phyloP scores from a whole-genome alignment of 179 eudicot genomes.

The Silene coronaria region DNA sequence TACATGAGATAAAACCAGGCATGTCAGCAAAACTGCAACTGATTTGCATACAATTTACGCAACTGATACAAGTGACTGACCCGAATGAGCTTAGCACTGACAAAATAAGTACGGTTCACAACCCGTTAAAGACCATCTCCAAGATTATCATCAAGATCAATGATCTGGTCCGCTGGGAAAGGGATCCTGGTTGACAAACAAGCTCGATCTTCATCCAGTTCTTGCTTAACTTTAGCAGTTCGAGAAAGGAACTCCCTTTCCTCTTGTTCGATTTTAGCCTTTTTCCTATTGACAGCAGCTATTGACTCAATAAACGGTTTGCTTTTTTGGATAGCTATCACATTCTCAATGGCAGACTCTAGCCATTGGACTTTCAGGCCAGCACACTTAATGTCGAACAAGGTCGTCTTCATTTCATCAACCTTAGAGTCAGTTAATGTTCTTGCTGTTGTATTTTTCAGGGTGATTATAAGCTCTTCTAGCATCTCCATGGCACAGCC shows the following conservation, averaged over 20 bases:
- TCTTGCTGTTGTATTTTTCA: conserved; percentile 6
- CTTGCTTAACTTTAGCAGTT: conserved; percentile 15
- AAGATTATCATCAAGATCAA: conserved; percentile 8
- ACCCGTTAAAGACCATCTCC: background rate
- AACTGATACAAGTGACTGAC: background rate
- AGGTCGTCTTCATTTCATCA: background rate
- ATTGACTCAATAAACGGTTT: conserved; percentile 15
- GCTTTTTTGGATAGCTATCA: background rate
- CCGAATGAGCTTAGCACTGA: background rate
- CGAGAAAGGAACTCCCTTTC: conserved; percentile 2
- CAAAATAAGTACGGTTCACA: background rate
- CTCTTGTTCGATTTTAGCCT: conserved; percentile 9
- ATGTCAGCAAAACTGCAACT: background rate
- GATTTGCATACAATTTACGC: background rate
- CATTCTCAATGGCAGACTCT: conserved; percentile 14
- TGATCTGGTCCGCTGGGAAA: background rate
- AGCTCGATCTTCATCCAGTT: background rate
- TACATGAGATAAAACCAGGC: background rate
- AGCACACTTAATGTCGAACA: conserved; percentile 10
- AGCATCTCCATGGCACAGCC: background rate
- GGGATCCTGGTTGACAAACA: background rate
- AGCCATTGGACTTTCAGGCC: conserved; percentile 21
- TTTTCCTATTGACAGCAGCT: background rate
- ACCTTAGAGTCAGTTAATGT: conserved; percentile 9
- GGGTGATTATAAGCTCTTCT: conserved; percentile 7